Percentiles rank a stretch among this genome's conserved stretches.
phyloP scores from a whole-genome alignment of 2,329 filamentous ascomycete species.

The Aspergillus sojae region DNA sequence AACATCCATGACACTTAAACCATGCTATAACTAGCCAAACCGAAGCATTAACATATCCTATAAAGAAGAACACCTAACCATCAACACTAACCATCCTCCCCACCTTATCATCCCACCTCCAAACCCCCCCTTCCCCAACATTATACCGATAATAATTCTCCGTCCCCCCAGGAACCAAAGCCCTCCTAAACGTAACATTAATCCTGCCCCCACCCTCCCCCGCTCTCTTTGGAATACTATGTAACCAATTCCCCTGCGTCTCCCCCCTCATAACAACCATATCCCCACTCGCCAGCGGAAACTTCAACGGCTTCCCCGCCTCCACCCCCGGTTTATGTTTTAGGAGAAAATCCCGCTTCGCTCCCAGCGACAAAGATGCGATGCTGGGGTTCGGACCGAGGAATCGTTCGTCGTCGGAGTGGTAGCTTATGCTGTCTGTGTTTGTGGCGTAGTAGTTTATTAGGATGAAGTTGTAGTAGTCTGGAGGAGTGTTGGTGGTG shows the following conservation, averaged over 20 bases:
- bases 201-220: conserved; percentile 66
- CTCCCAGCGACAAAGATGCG: conserved; percentile 73
- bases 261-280: conserved; percentile 77
- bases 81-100: conserved; percentile 23
- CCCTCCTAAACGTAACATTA: conserved; percentile 78
- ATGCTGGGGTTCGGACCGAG: conserved; percentile 71
- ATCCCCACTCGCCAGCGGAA: conserved; percentile 67
- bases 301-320: conserved; percentile 48
- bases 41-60: too few relatives aligned
- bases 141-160: conserved; percentile 87
- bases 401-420: conserved; percentile 80
- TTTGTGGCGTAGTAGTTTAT: too few relatives aligned
- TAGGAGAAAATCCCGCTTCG: conserved; percentile 73
- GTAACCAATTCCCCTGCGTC: conserved; percentile 77
- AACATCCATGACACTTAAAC: not conserved
- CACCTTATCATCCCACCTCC: conserved; percentile 63
- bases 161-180: conserved; percentile 71
- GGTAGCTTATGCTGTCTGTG: conserved; percentile 67
- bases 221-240: conserved; percentile 75
- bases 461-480: too few relatives aligned
- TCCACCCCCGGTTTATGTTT: conserved; percentile 69
- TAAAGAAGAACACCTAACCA: not conserved
- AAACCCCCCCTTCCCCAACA: conserved; percentile 70
- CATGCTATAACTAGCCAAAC: too few relatives aligned
- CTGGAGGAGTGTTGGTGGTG: conserved; percentile 50